Percentiles rank a stretch among this genome's conserved stretches.
Conservation (phyloP, 179 eudicot genomes). For the Beta macrorhiza region DNA sequence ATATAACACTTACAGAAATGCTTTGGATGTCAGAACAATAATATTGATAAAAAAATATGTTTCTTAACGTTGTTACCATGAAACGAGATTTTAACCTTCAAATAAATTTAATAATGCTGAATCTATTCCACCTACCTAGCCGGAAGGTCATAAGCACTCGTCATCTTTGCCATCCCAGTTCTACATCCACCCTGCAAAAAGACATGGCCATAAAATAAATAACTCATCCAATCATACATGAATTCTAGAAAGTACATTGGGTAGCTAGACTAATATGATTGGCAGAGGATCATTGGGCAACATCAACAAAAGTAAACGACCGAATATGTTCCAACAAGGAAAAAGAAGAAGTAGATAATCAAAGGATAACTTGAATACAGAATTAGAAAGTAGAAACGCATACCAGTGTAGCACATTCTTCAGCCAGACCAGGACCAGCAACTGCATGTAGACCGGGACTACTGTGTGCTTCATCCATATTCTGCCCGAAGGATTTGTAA, state of each 20-base stretch:
- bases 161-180: slow-evolving; percentile 98
- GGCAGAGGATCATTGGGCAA: neutral
- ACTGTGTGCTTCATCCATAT: slow-evolving; percentile 93
- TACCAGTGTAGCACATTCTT: slow-evolving; percentile 93
- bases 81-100: neutral
- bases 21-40: neutral
- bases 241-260: neutral
- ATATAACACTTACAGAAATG: neutral
- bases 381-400: slow-evolving; percentile 19
- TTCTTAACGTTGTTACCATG: neutral
- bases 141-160: slow-evolving; percentile 92
- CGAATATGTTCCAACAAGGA: neutral
- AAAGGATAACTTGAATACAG: neutral
- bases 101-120: neutral
- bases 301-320: neutral
- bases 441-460: slow-evolving; percentile 96
- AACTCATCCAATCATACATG: slow-evolving; percentile 5
- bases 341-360: neutral
- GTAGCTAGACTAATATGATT: slow-evolving; percentile 1
- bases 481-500: slow-evolving; percentile 42
- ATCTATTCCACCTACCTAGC: slow-evolving; percentile 57
- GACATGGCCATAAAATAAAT: slow-evolving; percentile 5
- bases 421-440: slow-evolving; percentile 94
- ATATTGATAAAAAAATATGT: neutral
- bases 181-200: slow-evolving; percentile 93